A percentile compares a stretch with the other conserved stretches of the same genome.
These are phyloP conservation scores for Plantago major DNA, from an alignment of 257 asterid species.

Conservation along the genomic window DNA sequence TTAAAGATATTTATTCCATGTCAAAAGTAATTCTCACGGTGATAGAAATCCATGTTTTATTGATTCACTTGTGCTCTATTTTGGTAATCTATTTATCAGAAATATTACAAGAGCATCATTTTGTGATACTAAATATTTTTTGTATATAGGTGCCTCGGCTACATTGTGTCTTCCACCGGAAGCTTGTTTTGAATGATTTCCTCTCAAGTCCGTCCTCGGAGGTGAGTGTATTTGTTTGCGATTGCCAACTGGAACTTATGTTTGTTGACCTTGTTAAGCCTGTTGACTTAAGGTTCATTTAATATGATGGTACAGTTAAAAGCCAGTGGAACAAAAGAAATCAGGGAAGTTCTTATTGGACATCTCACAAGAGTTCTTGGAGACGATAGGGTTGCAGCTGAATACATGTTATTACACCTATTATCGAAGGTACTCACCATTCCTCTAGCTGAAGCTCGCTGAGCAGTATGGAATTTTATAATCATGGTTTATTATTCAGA, in stretches of 20 bases:
- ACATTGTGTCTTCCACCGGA: conserved; percentile 69
- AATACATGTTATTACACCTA: conserved; percentile 75
- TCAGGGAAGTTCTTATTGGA: conserved; percentile 64
- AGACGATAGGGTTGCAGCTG: conserved; percentile 79
- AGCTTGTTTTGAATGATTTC: conserved; percentile 62
- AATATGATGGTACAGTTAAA: conserved; percentile 42
- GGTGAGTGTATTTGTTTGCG: conserved; percentile 36
- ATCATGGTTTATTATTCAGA: too few species aligned
- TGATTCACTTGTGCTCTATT: not conserved
- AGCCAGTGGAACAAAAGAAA: conserved; percentile 43
- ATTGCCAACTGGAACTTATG: not conserved
- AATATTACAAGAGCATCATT: not conserved
- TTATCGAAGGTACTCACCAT: conserved; percentile 60
- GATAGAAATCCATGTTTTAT: not conserved
- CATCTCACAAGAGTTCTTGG: conserved; percentile 78
- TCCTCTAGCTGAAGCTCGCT: not conserved
- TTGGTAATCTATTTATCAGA: conserved; percentile 4
- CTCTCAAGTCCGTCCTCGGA: conserved; percentile 45
- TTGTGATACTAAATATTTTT: conserved; percentile 4
- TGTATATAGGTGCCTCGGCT: conserved; percentile 62
- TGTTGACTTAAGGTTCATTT: conserved; percentile 3
- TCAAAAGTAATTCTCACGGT: not conserved
- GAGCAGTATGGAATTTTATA: too few species aligned
- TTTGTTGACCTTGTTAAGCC: conserved; percentile 6
- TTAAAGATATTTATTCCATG: not conserved